Base-by-base conservation (phyloP, 2,329 filamentous ascomycete species). In the Penicillium sp. region DNA sequence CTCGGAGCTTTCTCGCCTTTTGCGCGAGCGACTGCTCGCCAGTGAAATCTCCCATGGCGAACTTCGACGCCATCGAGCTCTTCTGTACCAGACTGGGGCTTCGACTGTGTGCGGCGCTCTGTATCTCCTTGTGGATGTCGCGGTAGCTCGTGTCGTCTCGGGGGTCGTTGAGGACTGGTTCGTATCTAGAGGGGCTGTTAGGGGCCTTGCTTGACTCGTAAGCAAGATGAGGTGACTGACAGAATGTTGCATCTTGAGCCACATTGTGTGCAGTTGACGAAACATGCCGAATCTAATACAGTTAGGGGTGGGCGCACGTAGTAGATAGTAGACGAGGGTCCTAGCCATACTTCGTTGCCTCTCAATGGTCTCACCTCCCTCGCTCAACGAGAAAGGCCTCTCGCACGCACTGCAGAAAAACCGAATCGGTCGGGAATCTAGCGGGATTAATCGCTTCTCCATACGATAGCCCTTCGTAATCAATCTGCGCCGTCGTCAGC, bases 381-480 rank as follows among this genome's bases (percentile, higher is more conserved):
- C 63, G 3, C 67, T 69, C 21, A 69, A 52, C 13, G 67, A 50
- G 17, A 73, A 74, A 13, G 63, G 62, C 19, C 63, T 66, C 46
- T 71, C 71, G 46, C 72, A 74, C 31, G 64, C 66, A 19, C 53
- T 61, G 56, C 72, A 74, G 26, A 69, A 70, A 19, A 73, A 71
- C 8, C 67, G 69, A 2, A 73, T 56, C 8, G 71, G 67, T 3
- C 65, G 70, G 15, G 62, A 68, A n/a, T 73, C 65, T 8, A 74
- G 44, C 19, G 72, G 66, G 5, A 74, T 57, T 7, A 71, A 29
- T 19, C 67, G 67, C 47, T 71, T 73, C 55, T 74, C 72, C 64
- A 74, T 67, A 9, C 72, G 69, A 53, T 73, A 74, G 8, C 72
- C 72, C 58, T 71, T 73, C 9, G 70, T 73, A 53, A 74, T 74